Evolutionary conservation across 2,329 filamentous ascomycete genomes (phyloP).

Genomic region (Penicillium sp.): DNA sequence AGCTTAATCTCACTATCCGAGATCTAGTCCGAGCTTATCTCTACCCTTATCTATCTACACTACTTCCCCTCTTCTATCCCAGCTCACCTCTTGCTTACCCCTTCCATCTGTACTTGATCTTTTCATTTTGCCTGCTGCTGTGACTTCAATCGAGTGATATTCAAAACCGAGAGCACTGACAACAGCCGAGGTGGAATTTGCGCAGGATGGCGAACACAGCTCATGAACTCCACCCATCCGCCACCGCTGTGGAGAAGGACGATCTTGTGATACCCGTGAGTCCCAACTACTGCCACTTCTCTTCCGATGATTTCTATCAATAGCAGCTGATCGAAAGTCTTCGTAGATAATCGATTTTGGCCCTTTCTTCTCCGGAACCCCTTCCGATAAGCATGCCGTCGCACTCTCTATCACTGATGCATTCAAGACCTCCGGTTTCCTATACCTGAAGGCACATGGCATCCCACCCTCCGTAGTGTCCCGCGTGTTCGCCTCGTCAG

Average conservation of each 20-base stretch:
- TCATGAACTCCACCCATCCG: slow-evolving; percentile 19
- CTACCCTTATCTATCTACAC: not conserved
- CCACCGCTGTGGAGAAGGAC: slow-evolving; percentile 41
- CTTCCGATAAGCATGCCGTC: slow-evolving; percentile 57
- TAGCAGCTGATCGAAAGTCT: not conserved
- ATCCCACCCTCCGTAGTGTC: slow-evolving; percentile 58
- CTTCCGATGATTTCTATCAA: too few species aligned
- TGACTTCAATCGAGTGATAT: not conserved
- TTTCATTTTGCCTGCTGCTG: not conserved
- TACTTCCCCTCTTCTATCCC: not conserved
- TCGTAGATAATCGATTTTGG: slow-evolving; percentile 72
- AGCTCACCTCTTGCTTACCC: not conserved
- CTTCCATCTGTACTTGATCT: not conserved
- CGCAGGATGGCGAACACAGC: slow-evolving; percentile 8
- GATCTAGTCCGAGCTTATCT: not conserved
- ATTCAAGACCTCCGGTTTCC: slow-evolving; percentile 81
- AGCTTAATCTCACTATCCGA: not conserved
- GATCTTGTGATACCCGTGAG: slow-evolving; percentile 43
- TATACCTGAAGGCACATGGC: slow-evolving; percentile 78
- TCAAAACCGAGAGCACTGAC: not conserved
- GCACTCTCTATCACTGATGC: slow-evolving; percentile 70
- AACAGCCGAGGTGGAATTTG: not conserved
- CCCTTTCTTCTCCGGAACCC: slow-evolving; percentile 61
- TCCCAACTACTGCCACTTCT: not conserved
- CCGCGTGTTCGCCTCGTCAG: slow-evolving; percentile 62